Base-by-base conservation (phyloP, 2,329 filamentous ascomycete genomes). In the Fusarium nygamai region DNA sequence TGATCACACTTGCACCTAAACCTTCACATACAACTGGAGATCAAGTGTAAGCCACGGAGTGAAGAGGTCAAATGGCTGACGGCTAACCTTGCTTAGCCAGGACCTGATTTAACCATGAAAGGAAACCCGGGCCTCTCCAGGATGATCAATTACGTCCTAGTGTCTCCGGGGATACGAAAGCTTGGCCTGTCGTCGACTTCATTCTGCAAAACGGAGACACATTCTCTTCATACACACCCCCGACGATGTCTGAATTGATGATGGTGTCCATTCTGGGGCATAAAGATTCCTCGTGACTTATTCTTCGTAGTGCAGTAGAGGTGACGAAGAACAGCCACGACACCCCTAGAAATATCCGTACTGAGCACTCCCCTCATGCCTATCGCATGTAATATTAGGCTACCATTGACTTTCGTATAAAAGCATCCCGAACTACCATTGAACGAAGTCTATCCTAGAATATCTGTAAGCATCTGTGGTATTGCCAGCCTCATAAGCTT, bases 71-170 rank as follows among this genome's bases (percentile, higher is more conserved):
- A 56, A 64, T 65, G 69, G 66, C 69, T 63, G 59, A 46, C 46
- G 67, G 57, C 44, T 64, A 75, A 71, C 67, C 41, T 64, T 53
- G 44, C 66, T 68, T 64, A 54, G 57, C 43, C 51, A 53, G 72
- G 75, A 67, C 75, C 75, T 76, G 73, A 71, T 61, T 77, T 75
- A 73, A 71, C 74, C 74, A 56, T 69, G 67, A 54, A 62, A 60
- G 71, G 76, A 58, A 78, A 78, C 62, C 76, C 76, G 68, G 75
- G 62, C 59, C 53, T 71, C 41, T 59, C 41, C 76, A 63, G 72
- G 61, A 74, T 74, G 61, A 34, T 72, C 66, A 48, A 73, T 72
- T 69, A 68, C 62, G 71, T 76, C 64, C 59, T 76, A 73, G 72
- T 73, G 65, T 38, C 62, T 44, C n/a, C 11, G 20, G 58, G 34